Percentiles rank a stretch among this genome's conserved stretches.
Evolutionary conservation across 1,284 basidiomycete genomes (phyloP).

Genomic region (Mycena sp.): DNA sequence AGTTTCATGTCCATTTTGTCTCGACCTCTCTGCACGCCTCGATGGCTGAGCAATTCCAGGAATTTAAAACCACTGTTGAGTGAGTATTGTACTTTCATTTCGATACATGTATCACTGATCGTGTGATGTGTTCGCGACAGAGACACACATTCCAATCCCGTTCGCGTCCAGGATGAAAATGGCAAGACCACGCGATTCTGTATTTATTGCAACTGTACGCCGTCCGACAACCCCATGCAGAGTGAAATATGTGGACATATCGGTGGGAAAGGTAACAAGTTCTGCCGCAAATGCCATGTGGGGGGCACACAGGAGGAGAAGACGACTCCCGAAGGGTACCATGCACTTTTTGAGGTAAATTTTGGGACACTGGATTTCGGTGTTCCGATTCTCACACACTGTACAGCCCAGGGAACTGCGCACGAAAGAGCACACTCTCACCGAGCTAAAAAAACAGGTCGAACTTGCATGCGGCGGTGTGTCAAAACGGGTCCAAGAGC

Average conservation of each 20-base stretch:
- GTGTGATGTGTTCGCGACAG: not conserved
- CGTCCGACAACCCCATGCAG: conserved; percentile 44
- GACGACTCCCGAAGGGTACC: conserved; percentile 34
- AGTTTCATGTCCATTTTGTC: conserved; percentile 36
- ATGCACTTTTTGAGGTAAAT: conserved; percentile 20
- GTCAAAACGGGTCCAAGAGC: too few relatives aligned
- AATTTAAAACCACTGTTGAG: not conserved
- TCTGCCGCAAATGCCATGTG: conserved; percentile 34
- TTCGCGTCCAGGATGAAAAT: not conserved
- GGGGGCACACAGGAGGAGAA: conserved; percentile 32
- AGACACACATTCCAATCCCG: conserved; percentile 1
- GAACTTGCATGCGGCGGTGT: too few relatives aligned
- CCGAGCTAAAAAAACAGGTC: too few relatives aligned
- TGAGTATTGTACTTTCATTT: not conserved
- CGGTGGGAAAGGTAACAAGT: conserved; percentile 34
- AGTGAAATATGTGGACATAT: conserved; percentile 37
- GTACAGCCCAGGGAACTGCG: too few relatives aligned
- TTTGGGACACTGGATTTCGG: too few relatives aligned
- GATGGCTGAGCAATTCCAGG: conserved; percentile 1
- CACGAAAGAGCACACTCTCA: too few relatives aligned
- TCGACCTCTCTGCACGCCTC: conserved; percentile 1
- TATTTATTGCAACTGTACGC: conserved; percentile 11
- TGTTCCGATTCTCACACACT: too few relatives aligned
- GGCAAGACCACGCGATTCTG: not conserved
- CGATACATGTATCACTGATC: not conserved